Percentiles rank a stretch among this genome's conserved stretches.
Conservation (phyloP, 768 basidiomycete species). For the Tulasnella sp. region DNA sequence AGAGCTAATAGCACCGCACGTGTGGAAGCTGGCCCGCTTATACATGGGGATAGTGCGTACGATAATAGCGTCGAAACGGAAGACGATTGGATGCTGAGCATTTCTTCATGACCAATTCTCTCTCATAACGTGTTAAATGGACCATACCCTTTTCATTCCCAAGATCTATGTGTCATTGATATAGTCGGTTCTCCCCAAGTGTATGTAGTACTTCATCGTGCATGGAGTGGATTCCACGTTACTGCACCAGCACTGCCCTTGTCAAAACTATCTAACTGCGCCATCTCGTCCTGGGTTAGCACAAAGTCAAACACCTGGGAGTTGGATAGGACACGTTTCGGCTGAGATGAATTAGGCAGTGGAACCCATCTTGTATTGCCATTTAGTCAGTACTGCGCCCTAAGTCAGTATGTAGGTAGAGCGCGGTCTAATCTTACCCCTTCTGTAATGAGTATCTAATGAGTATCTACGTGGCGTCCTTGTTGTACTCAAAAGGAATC, state of each 20-base stretch:
- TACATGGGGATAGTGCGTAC: too few species aligned
- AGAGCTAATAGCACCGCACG: too few species aligned
- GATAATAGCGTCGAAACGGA: too few species aligned
- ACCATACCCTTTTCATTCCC: too few species aligned
- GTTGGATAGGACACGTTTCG: conserved; percentile 33
- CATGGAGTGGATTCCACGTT: conserved; percentile 4
- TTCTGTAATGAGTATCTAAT: conserved; percentile 36
- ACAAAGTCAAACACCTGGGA: conserved; percentile 35
- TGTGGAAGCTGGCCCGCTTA: too few species aligned
- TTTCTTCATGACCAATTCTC: too few species aligned
- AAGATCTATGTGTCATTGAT: too few species aligned
- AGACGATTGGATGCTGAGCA: too few species aligned
- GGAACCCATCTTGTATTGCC: conserved; percentile 26
- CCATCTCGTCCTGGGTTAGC: conserved; percentile 33
- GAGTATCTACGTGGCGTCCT: conserved; percentile 32
- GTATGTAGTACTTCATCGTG: too few species aligned
- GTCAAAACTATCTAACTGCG: conserved; percentile 25
- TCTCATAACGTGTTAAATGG: too few species aligned
- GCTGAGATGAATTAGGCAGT: conserved; percentile 36
- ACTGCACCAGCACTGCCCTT: conserved; percentile 16
- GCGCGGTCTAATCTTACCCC: conserved; percentile 26
- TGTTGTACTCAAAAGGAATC: conserved; percentile 20
- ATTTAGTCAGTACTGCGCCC: neutral
- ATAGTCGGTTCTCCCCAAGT: too few species aligned
- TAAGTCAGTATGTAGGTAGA: neutral